These are phyloP conservation scores for Pistacia integerrima DNA, from an alignment of 345 rosid species.

Conservation along the genomic window DNA sequence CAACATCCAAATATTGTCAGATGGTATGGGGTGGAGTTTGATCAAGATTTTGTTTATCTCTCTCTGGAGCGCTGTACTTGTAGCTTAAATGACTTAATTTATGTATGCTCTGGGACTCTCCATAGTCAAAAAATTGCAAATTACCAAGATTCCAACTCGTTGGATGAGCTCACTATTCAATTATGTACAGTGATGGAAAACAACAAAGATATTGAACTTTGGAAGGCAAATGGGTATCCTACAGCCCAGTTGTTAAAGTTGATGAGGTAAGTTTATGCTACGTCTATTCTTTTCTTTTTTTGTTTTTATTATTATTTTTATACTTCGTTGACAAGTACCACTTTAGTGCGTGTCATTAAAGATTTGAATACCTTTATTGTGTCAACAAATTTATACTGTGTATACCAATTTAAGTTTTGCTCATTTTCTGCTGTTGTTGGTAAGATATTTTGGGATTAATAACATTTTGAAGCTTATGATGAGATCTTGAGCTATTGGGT, in stretches of 20 bases:
- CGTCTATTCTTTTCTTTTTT: neutral
- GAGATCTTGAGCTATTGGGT: neutral
- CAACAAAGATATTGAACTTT: constrained; percentile 45
- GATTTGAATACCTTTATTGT: neutral
- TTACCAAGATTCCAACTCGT: constrained; percentile 22
- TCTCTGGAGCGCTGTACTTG: constrained; percentile 69
- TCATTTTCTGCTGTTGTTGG: constrained; percentile 29
- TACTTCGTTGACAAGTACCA: neutral
- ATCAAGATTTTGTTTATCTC: constrained; percentile 69
- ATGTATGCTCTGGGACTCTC: constrained; percentile 38
- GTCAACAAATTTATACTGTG: neutral
- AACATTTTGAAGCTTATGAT: neutral
- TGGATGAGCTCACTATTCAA: constrained; percentile 28
- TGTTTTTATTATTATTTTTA: neutral
- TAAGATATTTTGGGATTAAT: constrained; percentile 13
- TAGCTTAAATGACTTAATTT: constrained; percentile 63
- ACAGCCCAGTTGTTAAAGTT: constrained; percentile 55
- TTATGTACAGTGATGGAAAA: constrained; percentile 35
- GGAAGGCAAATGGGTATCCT: constrained; percentile 69
- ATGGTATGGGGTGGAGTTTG: constrained; percentile 71
- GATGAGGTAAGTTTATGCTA: constrained; percentile 51
- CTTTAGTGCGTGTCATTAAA: neutral
- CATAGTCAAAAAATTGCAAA: constrained; percentile 34
- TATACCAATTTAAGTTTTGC: constrained; percentile 28
- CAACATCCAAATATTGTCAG: constrained; percentile 72